phyloP scores from a whole-genome alignment of 441 rosid genomes.

The Lepidium campestre region DNA sequence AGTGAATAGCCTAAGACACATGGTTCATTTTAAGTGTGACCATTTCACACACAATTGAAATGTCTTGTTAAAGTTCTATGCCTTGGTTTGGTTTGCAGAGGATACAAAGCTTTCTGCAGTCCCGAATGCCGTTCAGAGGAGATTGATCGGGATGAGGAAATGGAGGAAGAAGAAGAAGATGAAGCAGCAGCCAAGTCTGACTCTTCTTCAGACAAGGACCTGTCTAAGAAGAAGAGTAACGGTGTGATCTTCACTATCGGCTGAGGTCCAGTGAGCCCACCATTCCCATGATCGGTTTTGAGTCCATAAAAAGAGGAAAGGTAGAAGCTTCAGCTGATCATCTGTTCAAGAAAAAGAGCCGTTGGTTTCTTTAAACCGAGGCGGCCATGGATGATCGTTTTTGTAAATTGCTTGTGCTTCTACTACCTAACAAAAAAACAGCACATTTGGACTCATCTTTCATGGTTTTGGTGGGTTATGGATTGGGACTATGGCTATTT shows the following conservation, averaged over 20 bases:
- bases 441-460: conserved; percentile 31
- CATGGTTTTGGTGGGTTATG: conserved; percentile 38
- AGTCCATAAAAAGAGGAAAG: conserved; percentile 21
- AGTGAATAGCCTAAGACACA: background rate
- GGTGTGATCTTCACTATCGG: conserved; percentile 34
- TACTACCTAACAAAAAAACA: background rate
- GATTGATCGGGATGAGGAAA: conserved; percentile 47
- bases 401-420: conserved; percentile 50
- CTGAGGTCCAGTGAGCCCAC: conserved; percentile 17
- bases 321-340: conserved; percentile 38
- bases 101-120: conserved; percentile 87
- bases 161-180: conserved; percentile 23
- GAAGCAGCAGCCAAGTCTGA: background rate
- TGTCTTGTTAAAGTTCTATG: background rate
- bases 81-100: conserved; percentile 34
- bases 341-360: conserved; percentile 54
- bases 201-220: conserved; percentile 13
- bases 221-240: conserved; percentile 27
- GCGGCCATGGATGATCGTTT: conserved; percentile 87
- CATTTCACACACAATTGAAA: background rate
- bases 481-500: background rate
- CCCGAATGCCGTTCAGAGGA: conserved; percentile 47
- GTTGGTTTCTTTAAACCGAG: conserved; percentile 35
- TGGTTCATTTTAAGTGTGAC: background rate
- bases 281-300: conserved; percentile 27